phyloP scores from a whole-genome alignment of 257 asterid species.

The Datura wrightii region DNA sequence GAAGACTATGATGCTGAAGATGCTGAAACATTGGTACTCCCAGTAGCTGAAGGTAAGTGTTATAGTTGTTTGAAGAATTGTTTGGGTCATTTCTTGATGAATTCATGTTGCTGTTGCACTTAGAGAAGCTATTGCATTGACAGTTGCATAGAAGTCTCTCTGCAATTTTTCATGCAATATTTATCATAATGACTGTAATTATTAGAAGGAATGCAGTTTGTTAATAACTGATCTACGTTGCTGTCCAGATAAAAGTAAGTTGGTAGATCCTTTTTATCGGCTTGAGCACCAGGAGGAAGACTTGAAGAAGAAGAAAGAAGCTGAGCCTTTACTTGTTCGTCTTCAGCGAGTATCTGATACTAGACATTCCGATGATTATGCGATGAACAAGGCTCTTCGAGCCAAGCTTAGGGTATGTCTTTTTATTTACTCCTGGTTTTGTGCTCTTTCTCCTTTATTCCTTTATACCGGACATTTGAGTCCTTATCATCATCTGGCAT shows the following conservation, averaged over 20 bases:
- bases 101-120: slow-evolving; percentile 21
- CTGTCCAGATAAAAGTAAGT: slow-evolving; percentile 69
- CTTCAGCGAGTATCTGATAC: slow-evolving; percentile 85
- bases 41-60: slow-evolving; percentile 75
- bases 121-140: neutral
- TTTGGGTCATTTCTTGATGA: slow-evolving; percentile 8
- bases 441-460: neutral
- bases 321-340: slow-evolving; percentile 88
- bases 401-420: slow-evolving; percentile 70
- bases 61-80: neutral
- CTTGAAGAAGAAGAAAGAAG: slow-evolving; percentile 89
- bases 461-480: neutral
- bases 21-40: slow-evolving; percentile 88
- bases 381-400: slow-evolving; percentile 77
- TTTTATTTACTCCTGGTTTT: neutral
- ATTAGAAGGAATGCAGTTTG: neutral
- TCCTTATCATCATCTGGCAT: neutral
- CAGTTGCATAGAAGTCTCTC: neutral
- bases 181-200: neutral
- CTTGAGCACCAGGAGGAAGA: slow-evolving; percentile 97
- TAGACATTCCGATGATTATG: slow-evolving; percentile 83
- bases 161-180: neutral
- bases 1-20: slow-evolving; percentile 95
- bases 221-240: neutral
- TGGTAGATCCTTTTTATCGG: slow-evolving; percentile 84